Evolutionary conservation across 1,139 yeast species (phyloP).

Genomic region (Sugiyamaella novakii): DNA sequence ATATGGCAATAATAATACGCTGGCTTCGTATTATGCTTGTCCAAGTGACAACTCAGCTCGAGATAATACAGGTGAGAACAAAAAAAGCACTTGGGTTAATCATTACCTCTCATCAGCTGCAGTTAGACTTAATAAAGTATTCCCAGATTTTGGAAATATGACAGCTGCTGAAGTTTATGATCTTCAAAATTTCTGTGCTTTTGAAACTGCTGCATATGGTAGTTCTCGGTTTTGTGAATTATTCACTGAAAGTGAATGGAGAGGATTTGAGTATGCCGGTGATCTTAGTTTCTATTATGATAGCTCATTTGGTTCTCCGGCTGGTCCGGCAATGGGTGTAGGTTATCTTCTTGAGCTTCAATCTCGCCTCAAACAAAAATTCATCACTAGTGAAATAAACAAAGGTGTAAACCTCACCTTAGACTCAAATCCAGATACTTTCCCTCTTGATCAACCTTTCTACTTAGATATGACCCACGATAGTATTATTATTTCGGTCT

Average conservation of each 20-base stretch:
- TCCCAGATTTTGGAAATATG: constrained; percentile 48
- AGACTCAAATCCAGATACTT: constrained; percentile 35
- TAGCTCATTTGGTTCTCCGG: constrained; percentile 43
- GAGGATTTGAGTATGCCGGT: constrained; percentile 50
- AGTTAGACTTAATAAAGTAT: constrained; percentile 45
- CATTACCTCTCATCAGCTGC: constrained; percentile 47
- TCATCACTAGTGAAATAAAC: constrained; percentile 33
- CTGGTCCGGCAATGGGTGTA: constrained; percentile 47
- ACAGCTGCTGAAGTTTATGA: constrained; percentile 45
- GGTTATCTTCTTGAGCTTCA: constrained; percentile 47
- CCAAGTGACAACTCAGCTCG: constrained; percentile 39
- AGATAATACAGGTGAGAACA: constrained; percentile 29
- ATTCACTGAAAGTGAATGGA: constrained; percentile 54
- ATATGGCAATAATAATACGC: constrained; percentile 45
- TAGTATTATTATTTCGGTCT: constrained; percentile 43
- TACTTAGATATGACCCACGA: constrained; percentile 51
- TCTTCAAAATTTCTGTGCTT: constrained; percentile 52
- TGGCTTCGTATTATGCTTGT: constrained; percentile 47
- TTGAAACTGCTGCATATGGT: constrained; percentile 54
- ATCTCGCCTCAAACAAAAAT: constrained; percentile 40
- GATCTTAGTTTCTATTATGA: constrained; percentile 51
- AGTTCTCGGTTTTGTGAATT: constrained; percentile 51
- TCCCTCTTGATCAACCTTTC: constrained; percentile 48
- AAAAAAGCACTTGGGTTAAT: constrained; percentile 41
- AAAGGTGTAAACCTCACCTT: constrained; percentile 45